phyloP scores from a whole-genome alignment of 2,329 filamentous ascomycete genomes.

The Cladosporium cucumerinum region DNA sequence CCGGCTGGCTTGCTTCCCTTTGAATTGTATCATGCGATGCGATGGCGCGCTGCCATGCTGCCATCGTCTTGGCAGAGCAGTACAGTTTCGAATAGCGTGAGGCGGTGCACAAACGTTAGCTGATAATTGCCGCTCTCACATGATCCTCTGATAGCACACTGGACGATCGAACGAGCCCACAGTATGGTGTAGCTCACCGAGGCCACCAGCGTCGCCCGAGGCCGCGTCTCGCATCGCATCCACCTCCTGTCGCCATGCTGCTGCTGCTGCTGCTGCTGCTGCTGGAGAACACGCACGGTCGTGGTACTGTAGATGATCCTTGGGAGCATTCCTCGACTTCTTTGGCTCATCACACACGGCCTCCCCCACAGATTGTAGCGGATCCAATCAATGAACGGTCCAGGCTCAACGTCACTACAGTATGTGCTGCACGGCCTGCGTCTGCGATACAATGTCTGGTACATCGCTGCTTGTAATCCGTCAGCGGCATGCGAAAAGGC shows the following conservation, averaged over 20 bases:
- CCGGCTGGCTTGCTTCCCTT: background rate
- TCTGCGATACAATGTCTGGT: background rate
- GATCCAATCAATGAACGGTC: background rate
- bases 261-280: background rate
- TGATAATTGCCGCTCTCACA: conserved; percentile 2
- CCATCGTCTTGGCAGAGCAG: background rate
- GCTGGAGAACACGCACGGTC: background rate
- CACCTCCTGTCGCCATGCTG: background rate
- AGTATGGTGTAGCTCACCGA: no score
- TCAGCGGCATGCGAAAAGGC: background rate
- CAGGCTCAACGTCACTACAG: conserved; percentile 4
- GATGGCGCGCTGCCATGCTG: background rate
- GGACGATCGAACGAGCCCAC: background rate
- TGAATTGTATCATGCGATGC: background rate
- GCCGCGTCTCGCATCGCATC: background rate
- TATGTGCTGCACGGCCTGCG: background rate
- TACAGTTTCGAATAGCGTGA: background rate
- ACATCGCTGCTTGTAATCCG: background rate
- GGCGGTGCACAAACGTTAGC: conserved; percentile 1
- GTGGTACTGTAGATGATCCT: background rate
- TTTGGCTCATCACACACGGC: background rate
- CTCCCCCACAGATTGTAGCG: background rate
- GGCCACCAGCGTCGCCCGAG: background rate
- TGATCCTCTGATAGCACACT: background rate
- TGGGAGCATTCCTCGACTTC: background rate